A percentile compares a stretch with the other conserved stretches of the same genome.
Evolutionary conservation across 768 basidiomycete species (phyloP).

Genomic region (Lentinula lateritia): DNA sequence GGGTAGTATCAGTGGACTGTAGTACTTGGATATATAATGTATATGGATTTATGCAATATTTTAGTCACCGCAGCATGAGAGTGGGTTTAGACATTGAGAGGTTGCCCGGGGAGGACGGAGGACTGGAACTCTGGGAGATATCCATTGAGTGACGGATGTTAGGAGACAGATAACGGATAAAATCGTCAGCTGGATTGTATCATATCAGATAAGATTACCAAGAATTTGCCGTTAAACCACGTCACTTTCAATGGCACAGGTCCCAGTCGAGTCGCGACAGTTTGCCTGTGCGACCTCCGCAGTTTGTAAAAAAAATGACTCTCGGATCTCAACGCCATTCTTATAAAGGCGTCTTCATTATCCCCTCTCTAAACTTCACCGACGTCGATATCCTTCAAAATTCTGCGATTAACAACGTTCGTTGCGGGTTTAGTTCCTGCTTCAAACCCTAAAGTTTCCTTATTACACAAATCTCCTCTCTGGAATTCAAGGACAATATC

Average conservation of each 20-base stretch:
- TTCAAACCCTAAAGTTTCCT: neutral
- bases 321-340: neutral
- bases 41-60: too few species aligned
- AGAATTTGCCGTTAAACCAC: neutral
- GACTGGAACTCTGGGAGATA: too few species aligned
- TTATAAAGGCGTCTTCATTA: neutral
- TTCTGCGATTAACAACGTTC: neutral
- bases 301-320: neutral
- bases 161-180: neutral
- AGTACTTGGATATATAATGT: neutral
- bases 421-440: neutral
- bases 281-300: neutral
- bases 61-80: neutral
- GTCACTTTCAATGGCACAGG: neutral
- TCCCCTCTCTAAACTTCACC: neutral
- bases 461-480: neutral
- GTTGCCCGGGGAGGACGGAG: neutral
- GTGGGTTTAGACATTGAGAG: neutral
- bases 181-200: neutral
- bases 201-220: neutral
- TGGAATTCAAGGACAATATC: neutral
- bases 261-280: neutral
- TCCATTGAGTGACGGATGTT: neutral
- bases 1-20: slow-evolving; percentile 46
- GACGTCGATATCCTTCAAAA: neutral